Conservation (phyloP, 768 basidiomycete species). For the Coprinopsis strossmayeri region DNA sequence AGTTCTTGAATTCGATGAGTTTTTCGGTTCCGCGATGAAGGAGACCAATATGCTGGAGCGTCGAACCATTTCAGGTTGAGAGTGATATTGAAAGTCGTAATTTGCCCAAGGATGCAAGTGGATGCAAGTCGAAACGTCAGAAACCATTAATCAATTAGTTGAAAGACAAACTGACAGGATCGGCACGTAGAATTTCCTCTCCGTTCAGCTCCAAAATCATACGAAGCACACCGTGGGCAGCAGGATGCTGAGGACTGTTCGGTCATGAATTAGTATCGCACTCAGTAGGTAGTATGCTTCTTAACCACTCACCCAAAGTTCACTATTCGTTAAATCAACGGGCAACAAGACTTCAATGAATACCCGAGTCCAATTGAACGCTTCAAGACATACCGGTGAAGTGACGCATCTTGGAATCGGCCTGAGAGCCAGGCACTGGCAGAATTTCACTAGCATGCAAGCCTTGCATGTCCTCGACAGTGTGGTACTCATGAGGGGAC, state of each 20-base stretch:
- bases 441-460: conserved; percentile 77
- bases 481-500: conserved; percentile 57
- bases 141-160: too few species aligned
- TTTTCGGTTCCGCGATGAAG: conserved; percentile 98
- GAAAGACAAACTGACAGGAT: conserved; percentile 50
- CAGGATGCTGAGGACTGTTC: conserved; percentile 96
- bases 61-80: too few species aligned
- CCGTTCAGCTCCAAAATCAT: conserved; percentile 97
- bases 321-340: conserved; percentile 38
- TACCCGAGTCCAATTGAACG: neutral
- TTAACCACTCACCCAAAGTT: conserved; percentile 78
- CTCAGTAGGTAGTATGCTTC: neutral
- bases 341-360: conserved; percentile 11
- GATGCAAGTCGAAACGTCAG: too few species aligned
- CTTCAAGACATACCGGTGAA: conserved; percentile 70
- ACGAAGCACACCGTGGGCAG: conserved; percentile 96
- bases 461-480: conserved; percentile 81
- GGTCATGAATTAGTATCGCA: conserved; percentile 2
- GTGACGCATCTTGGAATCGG: conserved; percentile 82
- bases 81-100: too few species aligned
- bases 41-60: conserved; percentile 78
- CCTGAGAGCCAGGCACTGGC: conserved; percentile 60
- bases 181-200: conserved; percentile 86
- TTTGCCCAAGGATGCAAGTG: too few species aligned
- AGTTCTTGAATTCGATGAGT: conserved; percentile 98